Conservation (phyloP, 257 asterid genomes). For the Jasminum sambac region DNA sequence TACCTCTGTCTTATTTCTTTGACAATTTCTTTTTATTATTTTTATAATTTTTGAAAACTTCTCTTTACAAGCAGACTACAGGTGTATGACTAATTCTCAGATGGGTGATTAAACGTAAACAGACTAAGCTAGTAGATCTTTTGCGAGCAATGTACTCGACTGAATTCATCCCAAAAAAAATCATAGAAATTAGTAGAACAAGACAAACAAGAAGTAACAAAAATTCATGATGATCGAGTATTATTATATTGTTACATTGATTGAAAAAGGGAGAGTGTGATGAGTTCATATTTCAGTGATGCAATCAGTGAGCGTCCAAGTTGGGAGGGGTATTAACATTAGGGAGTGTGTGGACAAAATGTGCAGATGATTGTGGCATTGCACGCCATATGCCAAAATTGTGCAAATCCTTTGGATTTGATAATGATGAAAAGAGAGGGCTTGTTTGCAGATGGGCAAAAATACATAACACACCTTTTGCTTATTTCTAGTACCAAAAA, state of each 20-base stretch:
- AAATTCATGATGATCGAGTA: neutral
- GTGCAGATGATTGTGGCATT: neutral
- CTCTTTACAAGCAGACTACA: no score
- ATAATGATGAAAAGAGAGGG: constrained; percentile 24
- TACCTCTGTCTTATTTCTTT: no score
- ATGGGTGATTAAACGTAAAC: no score
- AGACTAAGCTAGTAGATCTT: no score
- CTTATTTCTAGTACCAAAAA: constrained; percentile 1
- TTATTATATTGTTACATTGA: neutral
- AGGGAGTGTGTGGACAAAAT: no score
- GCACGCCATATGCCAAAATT: constrained; percentile 43
- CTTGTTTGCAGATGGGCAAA: constrained; percentile 27
- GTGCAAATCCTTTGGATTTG: constrained; percentile 40
- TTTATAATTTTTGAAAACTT: no score
- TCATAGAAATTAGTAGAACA: no score
- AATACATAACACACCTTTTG: constrained; percentile 8
- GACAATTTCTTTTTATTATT: no score
- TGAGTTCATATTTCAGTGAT: neutral
- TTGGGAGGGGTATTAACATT: neutral
- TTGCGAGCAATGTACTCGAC: no score
- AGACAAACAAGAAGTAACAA: neutral
- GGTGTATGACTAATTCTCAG: no score
- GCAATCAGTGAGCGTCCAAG: constrained; percentile 7
- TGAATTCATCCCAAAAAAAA: no score
- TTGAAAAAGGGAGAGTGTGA: constrained; percentile 15